Evolutionary conservation across 176 grass and related monocot genomes (phyloP).

Genomic region (Dendrocalamus sinicus): DNA sequence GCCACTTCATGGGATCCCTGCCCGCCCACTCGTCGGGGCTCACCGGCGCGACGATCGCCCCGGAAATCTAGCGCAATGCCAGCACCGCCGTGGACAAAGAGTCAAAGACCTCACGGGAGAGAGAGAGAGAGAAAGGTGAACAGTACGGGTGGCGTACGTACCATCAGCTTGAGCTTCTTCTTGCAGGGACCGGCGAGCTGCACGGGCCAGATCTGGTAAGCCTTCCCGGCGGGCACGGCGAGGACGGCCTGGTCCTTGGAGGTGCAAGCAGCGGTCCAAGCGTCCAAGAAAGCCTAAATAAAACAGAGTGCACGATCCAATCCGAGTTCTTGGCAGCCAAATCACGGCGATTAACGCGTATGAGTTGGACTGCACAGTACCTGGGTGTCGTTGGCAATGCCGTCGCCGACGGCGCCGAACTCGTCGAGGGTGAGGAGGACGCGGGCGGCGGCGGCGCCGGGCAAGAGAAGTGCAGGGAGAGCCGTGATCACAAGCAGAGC

Average conservation of each 20-base stretch:
- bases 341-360: background rate
- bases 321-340: background rate
- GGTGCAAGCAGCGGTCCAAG: conserved; percentile 64
- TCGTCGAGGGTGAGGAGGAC: conserved; percentile 59
- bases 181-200: conserved; percentile 73
- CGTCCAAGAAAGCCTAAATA: conserved; percentile 62
- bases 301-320: background rate
- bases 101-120: background rate
- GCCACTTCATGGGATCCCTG: conserved; percentile 63
- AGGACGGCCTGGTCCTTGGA: conserved; percentile 49
- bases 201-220: conserved; percentile 60
- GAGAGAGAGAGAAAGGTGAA: background rate
- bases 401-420: conserved; percentile 75
- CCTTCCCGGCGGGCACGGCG: conserved; percentile 56
- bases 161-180: conserved; percentile 68
- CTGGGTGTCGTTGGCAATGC: conserved; percentile 58
- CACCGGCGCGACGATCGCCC: conserved; percentile 61
- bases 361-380: background rate
- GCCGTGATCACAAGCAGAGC: background rate
- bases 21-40: conserved; percentile 64
- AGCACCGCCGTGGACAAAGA: background rate
- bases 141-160: background rate
- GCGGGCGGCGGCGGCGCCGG: conserved; percentile 33
- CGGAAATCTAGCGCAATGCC: conserved; percentile 43
- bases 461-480: background rate